These are phyloP conservation scores for Linnemannia schmuckeri DNA, from an alignment of 192 early-diverging fungal genomes.

Conservation along the genomic window DNA sequence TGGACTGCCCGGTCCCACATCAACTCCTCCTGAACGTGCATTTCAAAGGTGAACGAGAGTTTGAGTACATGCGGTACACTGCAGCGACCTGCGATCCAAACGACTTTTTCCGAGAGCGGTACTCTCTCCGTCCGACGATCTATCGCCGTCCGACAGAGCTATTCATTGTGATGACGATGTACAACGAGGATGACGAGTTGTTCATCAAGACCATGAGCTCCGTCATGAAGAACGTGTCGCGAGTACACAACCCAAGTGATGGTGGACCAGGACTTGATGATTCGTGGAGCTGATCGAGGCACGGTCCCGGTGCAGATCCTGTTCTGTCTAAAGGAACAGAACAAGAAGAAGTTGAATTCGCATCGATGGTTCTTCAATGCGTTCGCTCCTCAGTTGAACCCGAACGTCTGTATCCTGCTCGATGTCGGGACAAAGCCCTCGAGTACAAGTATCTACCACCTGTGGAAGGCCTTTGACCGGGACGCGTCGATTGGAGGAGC, in stretches of 20 bases:
- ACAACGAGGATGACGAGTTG: slow-evolving; percentile 85
- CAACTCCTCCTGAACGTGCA: slow-evolving; percentile 67
- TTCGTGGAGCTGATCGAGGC: slow-evolving; percentile 74
- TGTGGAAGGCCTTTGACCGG: slow-evolving; percentile 90
- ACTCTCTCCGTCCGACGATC: slow-evolving; percentile 70
- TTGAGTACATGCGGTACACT: slow-evolving; percentile 83
- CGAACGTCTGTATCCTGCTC: slow-evolving; percentile 89
- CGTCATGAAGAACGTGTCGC: slow-evolving; percentile 92
- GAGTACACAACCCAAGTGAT: slow-evolving; percentile 89
- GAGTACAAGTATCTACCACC: slow-evolving; percentile 84
- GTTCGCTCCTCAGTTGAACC: slow-evolving; percentile 83
- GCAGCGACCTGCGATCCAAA: slow-evolving; percentile 77
- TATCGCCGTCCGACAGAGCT: slow-evolving; percentile 72
- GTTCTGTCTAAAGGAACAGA: slow-evolving; percentile 94
- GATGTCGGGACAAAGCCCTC: slow-evolving; percentile 94
- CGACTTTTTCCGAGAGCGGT: slow-evolving; percentile 69
- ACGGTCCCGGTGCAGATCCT: slow-evolving; percentile 89
- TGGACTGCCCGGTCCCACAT: slow-evolving; percentile 75
- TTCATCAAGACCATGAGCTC: slow-evolving; percentile 90
- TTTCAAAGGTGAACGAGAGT: slow-evolving; percentile 71
- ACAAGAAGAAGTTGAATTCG: slow-evolving; percentile 93
- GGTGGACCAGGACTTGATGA: slow-evolving; percentile 73
- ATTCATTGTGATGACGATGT: slow-evolving; percentile 76
- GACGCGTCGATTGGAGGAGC: slow-evolving; percentile 87
- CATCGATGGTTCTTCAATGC: slow-evolving; percentile 98